Percentiles rank a stretch among this genome's conserved stretches.
Evolutionary conservation across 208 protist genomes (phyloP).

Genomic region (Blastocrithidia nonstop): DNA sequence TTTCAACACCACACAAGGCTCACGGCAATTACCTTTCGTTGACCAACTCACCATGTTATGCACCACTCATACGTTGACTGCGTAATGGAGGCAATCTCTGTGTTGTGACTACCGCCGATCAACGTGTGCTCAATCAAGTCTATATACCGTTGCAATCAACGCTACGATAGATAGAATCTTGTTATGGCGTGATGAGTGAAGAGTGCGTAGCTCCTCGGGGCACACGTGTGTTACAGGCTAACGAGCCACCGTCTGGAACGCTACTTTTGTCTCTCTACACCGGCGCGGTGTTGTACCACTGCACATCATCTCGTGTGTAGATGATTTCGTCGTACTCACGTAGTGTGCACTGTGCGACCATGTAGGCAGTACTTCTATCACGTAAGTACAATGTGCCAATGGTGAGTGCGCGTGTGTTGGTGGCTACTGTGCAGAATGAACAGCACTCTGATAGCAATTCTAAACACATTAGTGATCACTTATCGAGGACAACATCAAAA

Average conservation of each 20-base stretch:
- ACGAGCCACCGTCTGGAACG: conserved; percentile 15
- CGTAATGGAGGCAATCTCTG: conserved; percentile 57
- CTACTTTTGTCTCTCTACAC: conserved; percentile 72
- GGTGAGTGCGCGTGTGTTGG: no score
- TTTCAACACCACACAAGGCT: conserved; percentile 74
- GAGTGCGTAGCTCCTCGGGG: no score
- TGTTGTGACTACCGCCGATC: conserved; percentile 67
- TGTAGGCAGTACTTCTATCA: conserved; percentile 26
- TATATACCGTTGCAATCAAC: conserved; percentile 32
- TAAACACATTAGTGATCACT: no score
- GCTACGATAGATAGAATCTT: conserved; percentile 2
- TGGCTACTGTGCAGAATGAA: no score
- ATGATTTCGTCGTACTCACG: conserved; percentile 33
- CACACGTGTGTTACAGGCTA: no score
- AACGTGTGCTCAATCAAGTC: conserved; percentile 51
- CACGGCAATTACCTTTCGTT: conserved; percentile 54
- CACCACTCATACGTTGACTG: conserved; percentile 41
- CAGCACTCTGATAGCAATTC: no score
- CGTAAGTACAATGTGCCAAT: conserved; percentile 8
- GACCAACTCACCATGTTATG: conserved; percentile 36
- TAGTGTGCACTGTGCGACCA: conserved; percentile 38
- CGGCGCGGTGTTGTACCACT: conserved; percentile 63
- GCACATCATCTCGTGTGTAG: conserved; percentile 22
- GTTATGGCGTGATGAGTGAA: no score
- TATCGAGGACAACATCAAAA: background rate